Percentiles rank a stretch among this genome's conserved stretches.
phyloP scores from a whole-genome alignment of 495 filamentous ascomycete species.

The Baudoinia panamericana region DNA sequence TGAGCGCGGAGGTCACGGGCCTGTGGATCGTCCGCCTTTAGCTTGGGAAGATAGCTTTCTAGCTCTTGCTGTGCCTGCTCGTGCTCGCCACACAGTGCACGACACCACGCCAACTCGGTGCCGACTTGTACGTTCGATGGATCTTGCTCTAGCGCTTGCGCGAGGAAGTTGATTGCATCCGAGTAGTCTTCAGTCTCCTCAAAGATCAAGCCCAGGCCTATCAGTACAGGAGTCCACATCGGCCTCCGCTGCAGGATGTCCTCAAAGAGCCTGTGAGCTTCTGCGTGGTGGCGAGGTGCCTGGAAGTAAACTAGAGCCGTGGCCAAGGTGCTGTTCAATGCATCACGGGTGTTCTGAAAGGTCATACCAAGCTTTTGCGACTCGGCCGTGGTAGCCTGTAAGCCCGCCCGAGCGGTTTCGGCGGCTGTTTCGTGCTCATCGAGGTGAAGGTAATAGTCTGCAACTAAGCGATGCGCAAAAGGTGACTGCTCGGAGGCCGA shows the following conservation, averaged over 20 bases:
- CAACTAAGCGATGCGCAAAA: slow-evolving; percentile 72
- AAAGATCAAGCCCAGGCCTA: slow-evolving; percentile 80
- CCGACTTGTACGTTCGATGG: slow-evolving; percentile 58
- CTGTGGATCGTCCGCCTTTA: slow-evolving; percentile 40
- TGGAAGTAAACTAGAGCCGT: slow-evolving; percentile 79
- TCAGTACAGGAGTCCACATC: slow-evolving; percentile 61
- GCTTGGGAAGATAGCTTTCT: slow-evolving; percentile 48
- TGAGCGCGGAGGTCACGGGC: slow-evolving; percentile 66
- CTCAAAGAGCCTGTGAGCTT: slow-evolving; percentile 75
- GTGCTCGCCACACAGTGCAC: slow-evolving; percentile 67
- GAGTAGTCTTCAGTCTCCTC: slow-evolving; percentile 82
- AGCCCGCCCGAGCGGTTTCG: slow-evolving; percentile 62
- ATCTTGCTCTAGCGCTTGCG: slow-evolving; percentile 57
- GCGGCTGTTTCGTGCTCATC: slow-evolving; percentile 79
- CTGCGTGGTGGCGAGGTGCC: slow-evolving; percentile 73
- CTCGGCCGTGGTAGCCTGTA: slow-evolving; percentile 45
- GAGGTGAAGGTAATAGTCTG: slow-evolving; percentile 68
- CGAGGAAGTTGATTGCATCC: slow-evolving; percentile 64
- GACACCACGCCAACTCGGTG: slow-evolving; percentile 80
- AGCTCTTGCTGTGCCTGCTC: slow-evolving; percentile 49
- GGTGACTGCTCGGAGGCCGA: slow-evolving; percentile 55
- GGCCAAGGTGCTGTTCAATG: slow-evolving; percentile 60
- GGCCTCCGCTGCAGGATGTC: slow-evolving; percentile 58
- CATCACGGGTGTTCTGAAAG: slow-evolving; percentile 55
- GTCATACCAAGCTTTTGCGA: slow-evolving; percentile 49